A percentile compares a stretch with the other conserved stretches of the same genome.
Conservation (phyloP, 352 stramenopile genomes). For the Lagenidium giganteum region DNA sequence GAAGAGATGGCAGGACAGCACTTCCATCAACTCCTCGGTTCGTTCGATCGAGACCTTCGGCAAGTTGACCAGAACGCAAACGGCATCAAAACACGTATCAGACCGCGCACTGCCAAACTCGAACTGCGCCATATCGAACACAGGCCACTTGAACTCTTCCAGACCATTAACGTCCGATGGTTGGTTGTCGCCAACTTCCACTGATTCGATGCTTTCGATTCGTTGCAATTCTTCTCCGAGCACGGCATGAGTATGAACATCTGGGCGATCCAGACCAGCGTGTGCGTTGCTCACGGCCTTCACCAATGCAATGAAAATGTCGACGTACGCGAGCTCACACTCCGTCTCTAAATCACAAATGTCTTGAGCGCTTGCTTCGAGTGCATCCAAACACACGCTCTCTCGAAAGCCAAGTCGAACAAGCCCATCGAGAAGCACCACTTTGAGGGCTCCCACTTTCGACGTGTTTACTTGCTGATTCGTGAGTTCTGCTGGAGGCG, state of each 20-base stretch:
- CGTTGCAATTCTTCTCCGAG: too few species aligned
- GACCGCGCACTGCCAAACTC: slow-evolving; percentile 76
- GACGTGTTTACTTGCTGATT: slow-evolving; percentile 56
- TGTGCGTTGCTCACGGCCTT: slow-evolving; percentile 78
- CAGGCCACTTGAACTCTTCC: slow-evolving; percentile 82
- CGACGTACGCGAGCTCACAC: slow-evolving; percentile 73
- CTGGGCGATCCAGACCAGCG: slow-evolving; percentile 2
- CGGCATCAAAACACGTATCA: slow-evolving; percentile 77
- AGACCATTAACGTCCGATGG: too few species aligned
- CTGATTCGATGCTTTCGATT: too few species aligned
- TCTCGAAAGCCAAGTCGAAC: slow-evolving; percentile 43
- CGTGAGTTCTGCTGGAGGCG: slow-evolving; percentile 14
- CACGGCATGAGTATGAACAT: too few species aligned
- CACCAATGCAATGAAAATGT: slow-evolving; percentile 74
- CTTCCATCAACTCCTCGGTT: slow-evolving; percentile 68
- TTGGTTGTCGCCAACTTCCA: too few species aligned
- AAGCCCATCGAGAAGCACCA: slow-evolving; percentile 47
- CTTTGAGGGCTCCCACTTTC: slow-evolving; percentile 55
- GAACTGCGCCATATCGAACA: slow-evolving; percentile 88
- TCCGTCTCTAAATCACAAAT: slow-evolving; percentile 67
- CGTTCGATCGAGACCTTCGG: slow-evolving; percentile 71
- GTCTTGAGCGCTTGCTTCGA: slow-evolving; percentile 56
- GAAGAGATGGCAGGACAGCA: slow-evolving; percentile 73
- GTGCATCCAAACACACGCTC: slow-evolving; percentile 27
- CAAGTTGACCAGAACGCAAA: slow-evolving; percentile 81